Evolutionary conservation across 1,139 yeast genomes (phyloP).

Genomic region (Protomyces arabidopsidicola): DNA sequence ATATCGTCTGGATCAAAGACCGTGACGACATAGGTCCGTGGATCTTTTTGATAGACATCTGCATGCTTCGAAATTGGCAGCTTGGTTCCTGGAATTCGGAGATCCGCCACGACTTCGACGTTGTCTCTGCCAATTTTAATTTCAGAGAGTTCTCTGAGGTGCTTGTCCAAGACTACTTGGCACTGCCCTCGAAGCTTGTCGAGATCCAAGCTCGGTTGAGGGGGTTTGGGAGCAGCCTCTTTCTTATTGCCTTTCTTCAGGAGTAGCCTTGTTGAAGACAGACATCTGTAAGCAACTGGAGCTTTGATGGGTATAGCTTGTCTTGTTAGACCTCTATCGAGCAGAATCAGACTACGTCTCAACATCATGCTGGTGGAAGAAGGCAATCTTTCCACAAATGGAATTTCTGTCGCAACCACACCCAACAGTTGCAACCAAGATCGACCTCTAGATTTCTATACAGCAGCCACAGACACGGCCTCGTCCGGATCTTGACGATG

Average conservation of each 20-base stretch:
- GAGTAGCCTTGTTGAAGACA: neutral
- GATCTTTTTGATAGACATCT: constrained; percentile 6
- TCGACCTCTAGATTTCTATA: too few relatives aligned
- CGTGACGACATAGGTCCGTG: constrained; percentile 18
- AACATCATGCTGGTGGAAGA: too few relatives aligned
- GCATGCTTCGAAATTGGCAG: neutral
- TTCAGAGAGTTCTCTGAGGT: neutral
- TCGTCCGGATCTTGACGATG: constrained; percentile 32
- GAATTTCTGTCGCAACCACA: too few relatives aligned
- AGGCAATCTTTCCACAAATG: too few relatives aligned
- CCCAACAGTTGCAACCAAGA: too few relatives aligned
- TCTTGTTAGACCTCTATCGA: too few relatives aligned
- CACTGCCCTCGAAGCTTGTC: too few relatives aligned
- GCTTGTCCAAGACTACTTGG: too few relatives aligned
- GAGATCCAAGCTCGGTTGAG: too few relatives aligned
- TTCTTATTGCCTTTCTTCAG: neutral
- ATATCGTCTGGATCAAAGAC: constrained; percentile 22
- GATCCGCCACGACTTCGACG: neutral
- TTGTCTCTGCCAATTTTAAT: neutral
- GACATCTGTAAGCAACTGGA: neutral
- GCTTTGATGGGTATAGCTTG: too few relatives aligned
- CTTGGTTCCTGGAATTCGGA: constrained; percentile 2
- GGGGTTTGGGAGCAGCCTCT: neutral
- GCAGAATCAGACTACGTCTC: too few relatives aligned
- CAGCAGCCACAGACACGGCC: too few relatives aligned